Conservation (phyloP, 345 rosid genomes). For the Eucalyptus curtisii region DNA sequence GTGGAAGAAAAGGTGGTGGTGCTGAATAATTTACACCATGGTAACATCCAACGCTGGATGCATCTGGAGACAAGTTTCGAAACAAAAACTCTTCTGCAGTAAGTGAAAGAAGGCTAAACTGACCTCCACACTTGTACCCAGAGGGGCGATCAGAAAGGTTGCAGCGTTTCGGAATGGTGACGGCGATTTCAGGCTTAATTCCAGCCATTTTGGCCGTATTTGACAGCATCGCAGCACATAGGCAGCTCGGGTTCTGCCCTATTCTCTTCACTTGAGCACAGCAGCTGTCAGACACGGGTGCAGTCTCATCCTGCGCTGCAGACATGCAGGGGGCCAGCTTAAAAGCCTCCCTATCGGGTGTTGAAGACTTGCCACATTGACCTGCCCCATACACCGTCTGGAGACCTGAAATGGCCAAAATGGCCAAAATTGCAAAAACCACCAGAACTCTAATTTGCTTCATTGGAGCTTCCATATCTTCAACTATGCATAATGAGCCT, state of each 20-base stretch:
- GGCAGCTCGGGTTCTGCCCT: slow-evolving; percentile 67
- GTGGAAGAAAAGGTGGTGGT: not conserved
- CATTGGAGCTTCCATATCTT: slow-evolving; percentile 24
- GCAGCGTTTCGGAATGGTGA: slow-evolving; percentile 89
- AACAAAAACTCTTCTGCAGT: not conserved
- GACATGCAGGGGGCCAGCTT: slow-evolving; percentile 81
- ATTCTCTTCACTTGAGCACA: slow-evolving; percentile 56
- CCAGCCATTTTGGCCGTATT: slow-evolving; percentile 71
- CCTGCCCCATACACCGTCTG: slow-evolving; percentile 50
- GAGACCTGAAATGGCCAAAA: slow-evolving; percentile 18
- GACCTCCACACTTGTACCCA: slow-evolving; percentile 74
- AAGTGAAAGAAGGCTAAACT: not conserved
- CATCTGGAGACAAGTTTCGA: not conserved
- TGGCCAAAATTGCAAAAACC: slow-evolving; percentile 22
- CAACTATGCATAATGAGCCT: not conserved
- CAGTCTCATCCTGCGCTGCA: slow-evolving; percentile 42
- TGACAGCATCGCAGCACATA: slow-evolving; percentile 84
- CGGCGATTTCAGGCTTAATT: slow-evolving; percentile 52
- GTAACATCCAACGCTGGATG: not conserved
- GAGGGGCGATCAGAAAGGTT: slow-evolving; percentile 64
- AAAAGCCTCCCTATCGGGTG: slow-evolving; percentile 73
- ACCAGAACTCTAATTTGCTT: slow-evolving; percentile 23
- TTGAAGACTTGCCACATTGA: slow-evolving; percentile 61
- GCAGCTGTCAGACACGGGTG: slow-evolving; percentile 55
- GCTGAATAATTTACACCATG: not conserved